Evolutionary conservation across 2,329 filamentous ascomycete genomes (phyloP), one percentile per base, ranked within the genome.

Genomic region (Penicillium sp.): DNA sequence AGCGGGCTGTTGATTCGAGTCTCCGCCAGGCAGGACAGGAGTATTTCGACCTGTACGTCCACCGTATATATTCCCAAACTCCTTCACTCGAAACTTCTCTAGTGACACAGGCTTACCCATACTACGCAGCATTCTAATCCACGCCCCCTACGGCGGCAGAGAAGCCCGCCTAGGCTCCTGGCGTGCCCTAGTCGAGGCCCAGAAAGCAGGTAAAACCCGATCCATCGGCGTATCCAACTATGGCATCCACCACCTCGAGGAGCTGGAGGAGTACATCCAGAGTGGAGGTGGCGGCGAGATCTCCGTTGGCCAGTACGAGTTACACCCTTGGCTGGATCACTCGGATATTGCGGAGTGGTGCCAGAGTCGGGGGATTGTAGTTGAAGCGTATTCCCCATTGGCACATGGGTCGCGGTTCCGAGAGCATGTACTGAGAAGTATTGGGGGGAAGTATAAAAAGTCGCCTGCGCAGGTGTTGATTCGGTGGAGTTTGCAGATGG

Each of bases 301-400:
- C 0, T 85, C 87, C 1, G 86, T 94, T 55, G 94, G 94, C 71
- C 91, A 95, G 78, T 89, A 93, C 69, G 90, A 94, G 75, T 85
- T 93, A 1, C 91, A 94, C 64, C 91, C 91, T 0, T 95, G 94
- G 84, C 92, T 93, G 74, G 92, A 90, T 1, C 86, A 89, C 56
- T 82, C 81, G 0, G 82, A 84, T 40, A 92, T 95, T 65, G 84
- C 87, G 0, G 82, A 84, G 13, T 88, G 86, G 68, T 91, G 91
- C 71, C 82, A 86, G 60, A 79, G 85, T 63, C 81, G 93, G 65
- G 79, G 81, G 40, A 93, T 95, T 60, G 79, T 89, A 0, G 83
- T 95, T 1, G 88, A 95, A 77, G 91, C 92, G 0, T 96, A 95
- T 67, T 91, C 91, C 7, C 92, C 92, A 6, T 84, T 95, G 2